Conservation (phyloP, 306 rosid genomes). For the Gastrolobium bilobum region DNA sequence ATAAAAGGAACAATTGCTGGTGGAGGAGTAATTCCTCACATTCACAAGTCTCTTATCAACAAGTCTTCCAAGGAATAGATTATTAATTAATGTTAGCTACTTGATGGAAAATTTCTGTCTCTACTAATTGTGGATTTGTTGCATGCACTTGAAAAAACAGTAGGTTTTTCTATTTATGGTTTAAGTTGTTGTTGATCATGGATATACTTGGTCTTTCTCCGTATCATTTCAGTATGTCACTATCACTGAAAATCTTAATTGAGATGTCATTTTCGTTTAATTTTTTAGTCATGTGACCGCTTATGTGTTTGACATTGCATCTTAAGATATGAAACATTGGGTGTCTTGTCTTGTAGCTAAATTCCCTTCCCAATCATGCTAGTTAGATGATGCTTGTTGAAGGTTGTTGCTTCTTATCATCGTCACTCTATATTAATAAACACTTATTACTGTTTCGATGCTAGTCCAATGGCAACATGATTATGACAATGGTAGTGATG, state of each 20-base stretch:
- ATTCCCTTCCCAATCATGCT: not conserved
- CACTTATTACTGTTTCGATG: not conserved
- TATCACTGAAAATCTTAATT: conserved; percentile 36
- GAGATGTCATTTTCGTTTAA: conserved; percentile 44
- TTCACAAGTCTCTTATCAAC: conserved; percentile 84
- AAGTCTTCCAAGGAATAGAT: conserved; percentile 79
- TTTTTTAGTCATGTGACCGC: conserved; percentile 17
- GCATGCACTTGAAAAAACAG: conserved; percentile 37
- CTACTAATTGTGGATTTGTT: conserved; percentile 45
- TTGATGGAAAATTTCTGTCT: conserved; percentile 36
- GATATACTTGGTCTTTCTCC: conserved; percentile 46
- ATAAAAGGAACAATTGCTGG: conserved; percentile 86
- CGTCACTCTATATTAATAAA: not conserved
- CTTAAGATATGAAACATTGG: conserved; percentile 22
- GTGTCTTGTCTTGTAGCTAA: not conserved
- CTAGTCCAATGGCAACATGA: not conserved
- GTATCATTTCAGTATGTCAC: conserved; percentile 44
- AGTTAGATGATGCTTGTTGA: not conserved
- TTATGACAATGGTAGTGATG: not conserved
- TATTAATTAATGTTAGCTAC: conserved; percentile 31
- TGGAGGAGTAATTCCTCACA: conserved; percentile 85
- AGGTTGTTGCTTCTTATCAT: not conserved
- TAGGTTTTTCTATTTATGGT: conserved; percentile 50
- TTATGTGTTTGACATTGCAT: conserved; percentile 31
- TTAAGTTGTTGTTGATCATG: conserved; percentile 42